These are phyloP conservation scores for Gossypium davidsonii DNA, from an alignment of 441 rosid genomes.

Conservation along the genomic window DNA sequence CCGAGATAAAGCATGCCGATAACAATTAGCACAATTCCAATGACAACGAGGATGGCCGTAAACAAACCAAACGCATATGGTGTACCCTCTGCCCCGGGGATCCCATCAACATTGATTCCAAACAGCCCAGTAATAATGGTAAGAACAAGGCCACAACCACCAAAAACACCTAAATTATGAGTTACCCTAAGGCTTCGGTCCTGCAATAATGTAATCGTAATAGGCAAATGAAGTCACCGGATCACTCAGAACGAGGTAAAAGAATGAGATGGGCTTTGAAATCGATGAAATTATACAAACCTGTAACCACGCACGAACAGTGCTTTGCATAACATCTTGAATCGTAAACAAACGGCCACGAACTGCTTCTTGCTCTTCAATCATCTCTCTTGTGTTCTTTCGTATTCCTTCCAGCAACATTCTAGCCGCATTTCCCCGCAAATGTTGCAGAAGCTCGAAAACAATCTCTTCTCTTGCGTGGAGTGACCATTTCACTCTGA, in stretches of 20 bases:
- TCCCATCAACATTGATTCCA: slow-evolving; percentile 96
- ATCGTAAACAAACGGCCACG: slow-evolving; percentile 94
- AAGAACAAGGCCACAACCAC: slow-evolving; percentile 89
- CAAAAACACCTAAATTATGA: slow-evolving; percentile 85
- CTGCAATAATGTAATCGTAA: slow-evolving; percentile 27
- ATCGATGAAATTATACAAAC: slow-evolving; percentile 24
- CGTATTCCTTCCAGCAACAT: slow-evolving; percentile 51
- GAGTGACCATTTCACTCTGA: slow-evolving; percentile 97
- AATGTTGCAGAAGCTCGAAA: slow-evolving; percentile 84
- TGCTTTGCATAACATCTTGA: slow-evolving; percentile 97
- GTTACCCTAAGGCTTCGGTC: slow-evolving; percentile 85
- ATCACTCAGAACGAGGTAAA: not conserved
- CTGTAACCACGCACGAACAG: slow-evolving; percentile 97
- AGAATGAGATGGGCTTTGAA: not conserved
- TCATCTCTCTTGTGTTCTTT: slow-evolving; percentile 78
- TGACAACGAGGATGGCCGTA: slow-evolving; percentile 39
- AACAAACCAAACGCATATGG: slow-evolving; percentile 90
- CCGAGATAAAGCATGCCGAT: slow-evolving; percentile 75
- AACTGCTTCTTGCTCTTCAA: slow-evolving; percentile 97
- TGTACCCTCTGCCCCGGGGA: slow-evolving; percentile 66
- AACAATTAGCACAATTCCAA: slow-evolving; percentile 52
- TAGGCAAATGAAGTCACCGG: not conserved
- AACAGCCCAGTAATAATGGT: slow-evolving; percentile 72
- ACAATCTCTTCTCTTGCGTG: slow-evolving; percentile 95
- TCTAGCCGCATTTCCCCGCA: slow-evolving; percentile 56